A percentile compares a stretch with the other conserved stretches of the same genome.
These are phyloP conservation scores for Serendipita sp. DNA, from an alignment of 768 basidiomycete genomes.

Conservation along the genomic window DNA sequence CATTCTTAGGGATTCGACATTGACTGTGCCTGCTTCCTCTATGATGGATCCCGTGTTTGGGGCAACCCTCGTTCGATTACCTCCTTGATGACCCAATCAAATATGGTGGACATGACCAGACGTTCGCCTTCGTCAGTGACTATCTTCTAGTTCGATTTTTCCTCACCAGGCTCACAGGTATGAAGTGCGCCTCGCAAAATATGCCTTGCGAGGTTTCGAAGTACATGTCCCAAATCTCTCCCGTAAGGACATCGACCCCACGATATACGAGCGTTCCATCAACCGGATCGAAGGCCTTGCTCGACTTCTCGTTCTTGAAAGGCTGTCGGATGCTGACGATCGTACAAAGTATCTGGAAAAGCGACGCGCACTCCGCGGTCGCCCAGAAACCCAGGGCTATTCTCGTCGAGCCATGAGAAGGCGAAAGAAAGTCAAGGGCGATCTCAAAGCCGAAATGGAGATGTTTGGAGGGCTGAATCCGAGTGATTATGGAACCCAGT, in stretches of 20 bases:
- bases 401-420: constrained; percentile 17
- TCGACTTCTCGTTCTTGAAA: constrained; percentile 45
- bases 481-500: constrained; percentile 40
- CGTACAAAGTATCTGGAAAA: constrained; percentile 32
- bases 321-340: constrained; percentile 28
- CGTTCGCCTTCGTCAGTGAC: constrained; percentile 36
- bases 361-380: constrained; percentile 34
- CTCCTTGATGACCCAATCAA: constrained; percentile 51
- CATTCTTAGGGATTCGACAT: constrained; percentile 34
- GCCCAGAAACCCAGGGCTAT: constrained; percentile 21
- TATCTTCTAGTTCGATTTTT: not conserved
- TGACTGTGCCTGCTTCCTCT: constrained; percentile 46
- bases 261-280: constrained; percentile 46
- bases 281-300: constrained; percentile 41
- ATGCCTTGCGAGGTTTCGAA: constrained; percentile 37
- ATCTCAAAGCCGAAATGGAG: constrained; percentile 31
- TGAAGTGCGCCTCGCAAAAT: constrained; percentile 45
- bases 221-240: constrained; percentile 37
- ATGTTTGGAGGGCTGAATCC: constrained; percentile 30
- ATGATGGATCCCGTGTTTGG: constrained; percentile 37
- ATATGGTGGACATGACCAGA: constrained; percentile 44
- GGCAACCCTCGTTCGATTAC: constrained; percentile 43
- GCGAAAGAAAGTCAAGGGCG: constrained; percentile 34
- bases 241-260: constrained; percentile 40
- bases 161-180: constrained; percentile 15